Percentiles rank a stretch among this genome's conserved stretches.
phyloP scores from a whole-genome alignment of 257 asterid genomes.

The Sherardia arvensis region DNA sequence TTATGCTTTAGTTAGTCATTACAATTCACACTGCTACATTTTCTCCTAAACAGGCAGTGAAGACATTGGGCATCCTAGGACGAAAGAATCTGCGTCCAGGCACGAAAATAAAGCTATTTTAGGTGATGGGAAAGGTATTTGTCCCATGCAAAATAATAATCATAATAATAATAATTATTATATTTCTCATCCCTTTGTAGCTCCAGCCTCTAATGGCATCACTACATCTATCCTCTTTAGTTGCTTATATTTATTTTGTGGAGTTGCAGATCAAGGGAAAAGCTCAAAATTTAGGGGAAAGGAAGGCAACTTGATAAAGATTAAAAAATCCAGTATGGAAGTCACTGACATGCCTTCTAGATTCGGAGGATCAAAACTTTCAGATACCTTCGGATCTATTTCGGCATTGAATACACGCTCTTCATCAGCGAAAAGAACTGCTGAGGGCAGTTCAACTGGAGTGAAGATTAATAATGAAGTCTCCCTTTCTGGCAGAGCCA shows the following conservation, averaged over 20 bases:
- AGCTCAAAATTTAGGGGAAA: constrained; percentile 34
- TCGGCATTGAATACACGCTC: constrained; percentile 35
- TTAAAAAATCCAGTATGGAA: constrained; percentile 24
- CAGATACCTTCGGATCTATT: constrained; percentile 35
- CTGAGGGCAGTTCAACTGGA: constrained; percentile 31
- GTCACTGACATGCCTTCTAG: constrained; percentile 21
- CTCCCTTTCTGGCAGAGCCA: constrained; percentile 31
- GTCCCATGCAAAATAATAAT: not conserved
- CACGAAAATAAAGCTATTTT: constrained; percentile 24
- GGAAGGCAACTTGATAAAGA: constrained; percentile 28
- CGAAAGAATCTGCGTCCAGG: constrained; percentile 15
- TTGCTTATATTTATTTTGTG: not conserved
- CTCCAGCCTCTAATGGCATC: not conserved
- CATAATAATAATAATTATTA: not conserved
- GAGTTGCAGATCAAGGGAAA: constrained; percentile 33
- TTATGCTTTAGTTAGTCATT: not conserved
- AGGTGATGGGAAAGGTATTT: constrained; percentile 23
- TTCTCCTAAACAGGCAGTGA: constrained; percentile 27
- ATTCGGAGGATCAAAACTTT: constrained; percentile 22
- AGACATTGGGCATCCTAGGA: constrained; percentile 18
- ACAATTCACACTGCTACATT: not conserved
- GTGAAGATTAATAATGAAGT: constrained; percentile 30
- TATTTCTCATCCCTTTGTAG: not conserved
- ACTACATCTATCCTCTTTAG: not conserved
- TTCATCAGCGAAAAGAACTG: constrained; percentile 39